These are phyloP conservation scores for Canavalia gladiata DNA, from an alignment of 306 rosid species.

Conservation along the genomic window DNA sequence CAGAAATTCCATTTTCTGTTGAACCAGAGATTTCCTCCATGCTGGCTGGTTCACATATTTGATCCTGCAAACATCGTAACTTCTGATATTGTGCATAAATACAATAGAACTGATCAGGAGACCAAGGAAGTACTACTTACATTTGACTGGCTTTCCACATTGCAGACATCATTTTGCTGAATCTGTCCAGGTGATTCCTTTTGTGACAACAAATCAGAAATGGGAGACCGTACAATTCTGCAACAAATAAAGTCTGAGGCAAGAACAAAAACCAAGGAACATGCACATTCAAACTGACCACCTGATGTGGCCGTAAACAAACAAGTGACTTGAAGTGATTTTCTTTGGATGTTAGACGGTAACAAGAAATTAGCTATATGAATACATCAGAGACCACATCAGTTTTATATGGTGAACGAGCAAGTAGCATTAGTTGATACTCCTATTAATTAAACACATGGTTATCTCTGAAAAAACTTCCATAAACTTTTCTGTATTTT, in stretches of 20 bases:
- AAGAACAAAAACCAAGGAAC: conserved; percentile 34
- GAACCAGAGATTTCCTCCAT: conserved; percentile 58
- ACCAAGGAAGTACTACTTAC: conserved; percentile 57
- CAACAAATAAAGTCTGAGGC: conserved; percentile 40
- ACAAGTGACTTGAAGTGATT: conserved; percentile 29
- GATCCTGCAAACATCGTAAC: conserved; percentile 59
- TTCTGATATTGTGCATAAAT: conserved; percentile 5
- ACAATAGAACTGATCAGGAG: conserved; percentile 22
- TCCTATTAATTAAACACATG: conserved; percentile 1
- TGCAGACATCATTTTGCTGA: conserved; percentile 48
- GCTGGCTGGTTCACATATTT: conserved; percentile 46
- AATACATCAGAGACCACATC: conserved; percentile 2
- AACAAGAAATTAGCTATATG: conserved; percentile 10
- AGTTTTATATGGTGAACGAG: conserved; percentile 1
- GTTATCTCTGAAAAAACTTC: conserved; percentile 17
- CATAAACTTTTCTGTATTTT: conserved; percentile 27
- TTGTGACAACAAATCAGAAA: conserved; percentile 63
- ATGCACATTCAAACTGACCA: conserved; percentile 14
- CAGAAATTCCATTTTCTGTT: conserved; percentile 55
- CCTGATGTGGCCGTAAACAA: conserved; percentile 25
- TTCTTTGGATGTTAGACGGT: neutral
- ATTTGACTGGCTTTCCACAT: conserved; percentile 56
- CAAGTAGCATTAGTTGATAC: conserved; percentile 1
- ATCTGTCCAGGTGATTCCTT: conserved; percentile 55
- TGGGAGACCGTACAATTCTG: conserved; percentile 79